Conservation (phyloP, 179 eudicot genomes). For the Beta macrorhiza region DNA sequence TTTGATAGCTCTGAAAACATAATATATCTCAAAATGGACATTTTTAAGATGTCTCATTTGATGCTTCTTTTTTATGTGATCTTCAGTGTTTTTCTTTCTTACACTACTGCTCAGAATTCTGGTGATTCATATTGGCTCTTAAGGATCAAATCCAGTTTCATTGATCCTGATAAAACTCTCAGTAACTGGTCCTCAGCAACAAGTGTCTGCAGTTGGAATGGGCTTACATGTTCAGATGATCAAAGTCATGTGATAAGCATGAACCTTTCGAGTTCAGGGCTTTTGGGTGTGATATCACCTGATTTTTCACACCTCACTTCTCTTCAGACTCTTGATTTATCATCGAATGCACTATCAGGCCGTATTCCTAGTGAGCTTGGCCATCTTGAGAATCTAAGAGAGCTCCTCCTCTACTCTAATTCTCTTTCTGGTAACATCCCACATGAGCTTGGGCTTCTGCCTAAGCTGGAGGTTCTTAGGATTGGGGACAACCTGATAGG, state of each 20-base stretch:
- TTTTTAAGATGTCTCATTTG: constrained; percentile 31
- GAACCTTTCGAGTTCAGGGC: constrained; percentile 60
- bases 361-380: constrained; percentile 64
- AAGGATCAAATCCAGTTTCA: constrained; percentile 54
- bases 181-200: constrained; percentile 54
- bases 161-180: constrained; percentile 53
- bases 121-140: constrained; percentile 58
- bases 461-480: constrained; percentile 64
- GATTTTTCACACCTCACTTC: constrained; percentile 51
- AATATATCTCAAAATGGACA: constrained; percentile 35
- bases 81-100: constrained; percentile 29
- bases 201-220: constrained; percentile 67
- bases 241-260: constrained; percentile 47
- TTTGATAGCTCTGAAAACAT: constrained; percentile 16
- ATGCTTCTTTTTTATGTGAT: constrained; percentile 35
- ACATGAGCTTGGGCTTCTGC: constrained; percentile 50
- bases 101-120: constrained; percentile 29
- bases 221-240: constrained; percentile 66
- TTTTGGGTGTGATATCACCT: constrained; percentile 62
- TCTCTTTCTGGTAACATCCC: constrained; percentile 66
- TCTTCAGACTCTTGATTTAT: constrained; percentile 63
- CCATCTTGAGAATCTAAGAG: constrained; percentile 49
- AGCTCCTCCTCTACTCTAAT: constrained; percentile 62
- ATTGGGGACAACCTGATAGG: constrained; percentile 65
- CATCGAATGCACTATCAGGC: constrained; percentile 60